Percentiles rank a stretch among this genome's conserved stretches.
Conservation (phyloP, 2,329 filamentous ascomycete genomes). For the Paraphaeosphaeria sporulosa region DNA sequence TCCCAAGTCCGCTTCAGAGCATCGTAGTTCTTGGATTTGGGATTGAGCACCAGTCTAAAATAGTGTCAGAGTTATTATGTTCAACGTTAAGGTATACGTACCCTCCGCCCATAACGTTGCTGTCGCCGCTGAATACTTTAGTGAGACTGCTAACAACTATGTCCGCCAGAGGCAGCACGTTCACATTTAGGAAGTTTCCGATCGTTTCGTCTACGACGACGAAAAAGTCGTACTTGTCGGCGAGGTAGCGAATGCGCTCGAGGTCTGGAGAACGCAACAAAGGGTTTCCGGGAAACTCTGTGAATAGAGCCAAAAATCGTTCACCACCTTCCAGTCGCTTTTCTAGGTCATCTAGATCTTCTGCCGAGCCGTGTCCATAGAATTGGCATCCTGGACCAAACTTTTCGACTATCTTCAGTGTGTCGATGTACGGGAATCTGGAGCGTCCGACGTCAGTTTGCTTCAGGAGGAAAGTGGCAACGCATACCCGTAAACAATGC, state of each 20-base stretch:
- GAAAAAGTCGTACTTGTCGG: constrained; percentile 84
- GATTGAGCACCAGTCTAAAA: constrained; percentile 66
- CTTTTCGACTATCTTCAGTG: constrained; percentile 92
- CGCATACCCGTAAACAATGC: constrained; percentile 78
- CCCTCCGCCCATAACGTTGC: constrained; percentile 97
- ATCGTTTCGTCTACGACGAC: constrained; percentile 96
- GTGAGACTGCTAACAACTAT: constrained; percentile 94
- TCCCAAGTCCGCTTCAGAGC: constrained; percentile 71
- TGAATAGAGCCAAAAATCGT: constrained; percentile 83
- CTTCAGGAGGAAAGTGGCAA: background rate
- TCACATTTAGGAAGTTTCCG: constrained; percentile 94
- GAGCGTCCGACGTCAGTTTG: constrained; percentile 11
- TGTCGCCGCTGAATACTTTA: constrained; percentile 96
- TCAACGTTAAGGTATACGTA: constrained; percentile 25
- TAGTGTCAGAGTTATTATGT: background rate
- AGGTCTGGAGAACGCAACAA: constrained; percentile 86
- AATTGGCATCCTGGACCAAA: constrained; percentile 90
- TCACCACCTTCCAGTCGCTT: constrained; percentile 73
- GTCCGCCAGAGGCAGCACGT: constrained; percentile 88
- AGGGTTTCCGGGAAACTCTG: constrained; percentile 94
- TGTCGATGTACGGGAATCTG: constrained; percentile 94
- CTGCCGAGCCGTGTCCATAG: constrained; percentile 79
- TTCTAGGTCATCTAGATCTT: constrained; percentile 87
- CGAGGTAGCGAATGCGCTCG: constrained; percentile 77
- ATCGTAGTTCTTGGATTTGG: constrained; percentile 73